Base-by-base conservation (phyloP, 805 yeast genomes). In the Cyberlindnera bimundalis region DNA sequence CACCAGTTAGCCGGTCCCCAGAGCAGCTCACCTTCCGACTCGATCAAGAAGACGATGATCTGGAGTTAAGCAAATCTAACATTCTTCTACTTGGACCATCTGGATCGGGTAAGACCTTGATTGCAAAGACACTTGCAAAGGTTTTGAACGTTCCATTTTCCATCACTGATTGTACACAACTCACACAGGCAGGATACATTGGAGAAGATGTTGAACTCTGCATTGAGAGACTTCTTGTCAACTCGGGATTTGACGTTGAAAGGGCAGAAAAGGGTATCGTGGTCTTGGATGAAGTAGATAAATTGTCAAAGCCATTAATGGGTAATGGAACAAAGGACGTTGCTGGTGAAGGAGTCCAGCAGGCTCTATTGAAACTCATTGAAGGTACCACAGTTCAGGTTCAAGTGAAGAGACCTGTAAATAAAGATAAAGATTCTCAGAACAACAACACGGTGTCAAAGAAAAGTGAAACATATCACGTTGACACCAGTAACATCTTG, bases 271-370 rank as follows among this genome's bases (percentile, higher is more conserved):
- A 68, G 41, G 84, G 84, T 5, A 76, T 77, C 21, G 67, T 79
- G 35, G 82, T 79, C 4, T 54, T 79, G 4, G 83, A 79, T 55
- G 84, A 79, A 50, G 62, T 78, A 16, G 82, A 78, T 48, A 78
- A 77, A 46, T 52, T 79, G 10, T 71, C 82, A 0, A 74, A 73
- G 46, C 74, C 76, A 1, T 58, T 70, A 1, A 65, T 67, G 11
- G 58, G 63, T 26, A 64, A 65, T 25, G 79, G 78, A 4, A 67
- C 76, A 0, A 73, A 75, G 46, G 84, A 78, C 55, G 78, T 78
- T 2, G 66, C 81, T 1, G 84, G 84, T 7, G 83, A 78, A 56
- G 83, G 84, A 35, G 83, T 78, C 14, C 84, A 78, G 48, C 83
- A 78, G 50, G 75, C 81, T 0, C 53, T 78, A 12, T 52, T 78